Evolutionary conservation across 345 rosid species (phyloP), one percentile per base, ranked within the genome.

Genomic region (Salix koriyanagi): DNA sequence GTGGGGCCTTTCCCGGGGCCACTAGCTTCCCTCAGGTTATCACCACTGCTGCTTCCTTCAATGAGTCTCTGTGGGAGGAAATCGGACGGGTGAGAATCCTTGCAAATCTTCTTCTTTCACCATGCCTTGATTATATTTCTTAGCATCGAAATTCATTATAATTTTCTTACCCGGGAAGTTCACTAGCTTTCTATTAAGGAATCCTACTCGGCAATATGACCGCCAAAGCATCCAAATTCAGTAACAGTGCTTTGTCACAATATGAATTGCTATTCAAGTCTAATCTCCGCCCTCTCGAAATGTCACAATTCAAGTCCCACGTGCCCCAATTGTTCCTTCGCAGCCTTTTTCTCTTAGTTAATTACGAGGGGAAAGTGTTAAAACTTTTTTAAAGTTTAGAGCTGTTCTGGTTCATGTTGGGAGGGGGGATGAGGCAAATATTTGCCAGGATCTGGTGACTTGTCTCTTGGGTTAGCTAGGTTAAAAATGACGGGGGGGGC

Each of bases 21-120:
- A 81, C 84, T 36, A 77, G 73, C 69, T 81, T 81, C 73, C 84
- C 84, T 77, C 84, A 81, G 58, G 84, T 81, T 23, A 81, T 81
- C 77, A 77, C 84, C 30, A 81, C 79, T 26, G 84, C 84, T 34
- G 81, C 84, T 70, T 74, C 84, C 19, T 81, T 81, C 64, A 81
- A 81, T 50, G 19, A 69, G 72, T 69, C 84, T 48, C 64, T 81
- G 28, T 81, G 84, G 84, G 76, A 77, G 73, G 73, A 81, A 74
- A 81, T 81, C 65, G 84, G 84, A 70, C 84, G 65, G 84, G 84
- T 81, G 32, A 74, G 73, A 21, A 39, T 65, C 10, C 48, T 2
- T 7, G 21, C 9, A 16, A 19, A 9, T 12, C 19, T 23, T 6
- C 25, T 23, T 6, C 23, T 16, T 16, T 26, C n/a, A n/a, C 39